Conservation (phyloP, 1,284 basidiomycete genomes). For the Sporisorium iseilematis-ciliati region DNA sequence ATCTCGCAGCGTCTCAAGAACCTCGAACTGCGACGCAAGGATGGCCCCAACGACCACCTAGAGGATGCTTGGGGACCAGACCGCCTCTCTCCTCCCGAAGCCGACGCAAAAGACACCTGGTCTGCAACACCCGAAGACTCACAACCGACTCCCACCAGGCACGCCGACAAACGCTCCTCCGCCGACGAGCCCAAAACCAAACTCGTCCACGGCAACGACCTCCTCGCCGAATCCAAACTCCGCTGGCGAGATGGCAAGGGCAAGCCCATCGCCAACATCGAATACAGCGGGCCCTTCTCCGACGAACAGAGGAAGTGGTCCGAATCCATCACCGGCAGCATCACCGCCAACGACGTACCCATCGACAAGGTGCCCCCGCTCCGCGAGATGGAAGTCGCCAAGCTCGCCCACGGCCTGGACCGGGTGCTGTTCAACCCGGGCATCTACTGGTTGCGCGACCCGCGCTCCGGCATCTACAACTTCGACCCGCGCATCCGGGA, state of each 20-base stretch:
- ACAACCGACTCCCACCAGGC: conserved; percentile 7
- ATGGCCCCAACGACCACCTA: not conserved
- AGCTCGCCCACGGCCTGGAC: conserved; percentile 81
- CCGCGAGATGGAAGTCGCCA: conserved; percentile 74
- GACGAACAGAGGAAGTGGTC: conserved; percentile 29
- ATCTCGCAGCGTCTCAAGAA: conserved; percentile 40
- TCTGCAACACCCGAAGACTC: conserved; percentile 13
- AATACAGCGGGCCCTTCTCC: conserved; percentile 27
- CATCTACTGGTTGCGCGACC: conserved; percentile 91
- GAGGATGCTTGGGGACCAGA: conserved; percentile 38
- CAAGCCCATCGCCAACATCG: conserved; percentile 5
- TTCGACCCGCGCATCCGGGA: conserved; percentile 79
- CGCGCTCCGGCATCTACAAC: conserved; percentile 87
- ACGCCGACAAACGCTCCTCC: conserved; percentile 19
- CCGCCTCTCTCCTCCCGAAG: conserved; percentile 26
- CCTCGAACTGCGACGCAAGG: conserved; percentile 9
- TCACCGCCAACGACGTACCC: conserved; percentile 22
- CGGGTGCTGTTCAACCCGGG: conserved; percentile 77
- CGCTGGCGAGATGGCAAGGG: conserved; percentile 39
- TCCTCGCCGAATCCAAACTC: conserved; percentile 23
- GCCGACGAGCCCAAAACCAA: conserved; percentile 21
- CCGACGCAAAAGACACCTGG: conserved; percentile 2
- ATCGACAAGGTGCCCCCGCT: conserved; percentile 56
- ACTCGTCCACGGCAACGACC: conserved; percentile 29
- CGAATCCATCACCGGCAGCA: conserved; percentile 39